Evolutionary conservation across 305 asterid species (phyloP), one percentile per base, ranked within the genome.

Genomic region (Fraxinus angustifolia): DNA sequence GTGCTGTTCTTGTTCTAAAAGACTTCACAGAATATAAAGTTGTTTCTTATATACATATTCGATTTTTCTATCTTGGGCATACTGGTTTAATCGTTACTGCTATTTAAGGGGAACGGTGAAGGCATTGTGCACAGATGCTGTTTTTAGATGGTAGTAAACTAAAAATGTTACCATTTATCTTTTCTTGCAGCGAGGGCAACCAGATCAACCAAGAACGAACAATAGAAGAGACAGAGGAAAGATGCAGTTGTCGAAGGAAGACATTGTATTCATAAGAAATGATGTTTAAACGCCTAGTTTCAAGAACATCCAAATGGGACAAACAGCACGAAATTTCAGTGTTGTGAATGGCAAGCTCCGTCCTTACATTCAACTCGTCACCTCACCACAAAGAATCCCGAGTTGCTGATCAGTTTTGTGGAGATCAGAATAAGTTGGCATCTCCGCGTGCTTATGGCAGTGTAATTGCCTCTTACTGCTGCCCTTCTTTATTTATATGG

Each of bases 221-320:
- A 76, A 75, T 17, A 88, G 80, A 84, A 87, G 92, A 21, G 94
- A 89, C 81, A 88, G 85, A 86, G 98, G 97, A 35, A 94, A 92
- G 86, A 90, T 89, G 94, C 87, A 90, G 62, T 84, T 94, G 71
- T 79, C 83, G 1, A 90, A 92, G 81, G 92, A 87, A 76, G 98
- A 93, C 80, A 88, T 92, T 72, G 28, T 87, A 79, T 83, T 82
- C 86, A 82, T 94, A 45, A 78, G 68, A 2, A 86, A 79, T 70
- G 84, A 83, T 79, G 77, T 62, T n/a, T 84, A 74, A 70, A 14
- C 7, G 7, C 31, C 3, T 21, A 23, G 38, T 16, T 53, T 73
- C 79, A 68, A 8, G 30, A 16, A 14, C 17, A 17, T 21, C 8
- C 34, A 67, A 48, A 11, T 36, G 81, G 58, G 4, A 81, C 67